Conservation (phyloP, 2,329 filamentous ascomycete genomes). For the Lasiodiplodia theobromae region DNA sequence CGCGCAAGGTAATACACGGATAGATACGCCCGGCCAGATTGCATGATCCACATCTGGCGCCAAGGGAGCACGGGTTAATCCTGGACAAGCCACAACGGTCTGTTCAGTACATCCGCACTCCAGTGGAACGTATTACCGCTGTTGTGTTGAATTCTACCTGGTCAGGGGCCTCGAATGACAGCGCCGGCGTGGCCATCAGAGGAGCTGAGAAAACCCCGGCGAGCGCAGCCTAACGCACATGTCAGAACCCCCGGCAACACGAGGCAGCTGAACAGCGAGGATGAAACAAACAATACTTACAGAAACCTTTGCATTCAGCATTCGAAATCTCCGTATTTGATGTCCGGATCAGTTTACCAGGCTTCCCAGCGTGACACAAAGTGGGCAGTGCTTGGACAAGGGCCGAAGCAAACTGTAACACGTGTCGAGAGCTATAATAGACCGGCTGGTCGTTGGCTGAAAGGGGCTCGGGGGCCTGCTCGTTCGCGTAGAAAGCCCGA, state of each 20-base stretch:
- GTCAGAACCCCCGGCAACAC: not conserved
- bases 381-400: constrained; percentile 19
- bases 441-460: not conserved
- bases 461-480: not conserved
- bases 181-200: not conserved
- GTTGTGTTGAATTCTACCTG: constrained; percentile 25
- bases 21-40: constrained; percentile 18
- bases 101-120: constrained; percentile 22
- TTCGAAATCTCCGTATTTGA: constrained; percentile 5
- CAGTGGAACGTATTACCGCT: constrained; percentile 24
- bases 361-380: constrained; percentile 8
- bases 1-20: constrained; percentile 16
- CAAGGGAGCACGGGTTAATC: constrained; percentile 23
- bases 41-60: constrained; percentile 24
- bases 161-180: constrained; percentile 26
- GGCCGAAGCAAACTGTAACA: constrained; percentile 20
- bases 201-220: constrained; percentile 1
- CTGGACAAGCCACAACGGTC: constrained; percentile 28
- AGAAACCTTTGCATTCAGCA: constrained; percentile 25
- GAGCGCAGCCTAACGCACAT: not conserved
- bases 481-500: not conserved
- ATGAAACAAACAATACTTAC: constrained; percentile 23
- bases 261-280: not conserved
- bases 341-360: not conserved
- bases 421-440: constrained; percentile 19